Conservation (phyloP, 129 eudicot genomes). For the Artemisia tridentata region DNA sequence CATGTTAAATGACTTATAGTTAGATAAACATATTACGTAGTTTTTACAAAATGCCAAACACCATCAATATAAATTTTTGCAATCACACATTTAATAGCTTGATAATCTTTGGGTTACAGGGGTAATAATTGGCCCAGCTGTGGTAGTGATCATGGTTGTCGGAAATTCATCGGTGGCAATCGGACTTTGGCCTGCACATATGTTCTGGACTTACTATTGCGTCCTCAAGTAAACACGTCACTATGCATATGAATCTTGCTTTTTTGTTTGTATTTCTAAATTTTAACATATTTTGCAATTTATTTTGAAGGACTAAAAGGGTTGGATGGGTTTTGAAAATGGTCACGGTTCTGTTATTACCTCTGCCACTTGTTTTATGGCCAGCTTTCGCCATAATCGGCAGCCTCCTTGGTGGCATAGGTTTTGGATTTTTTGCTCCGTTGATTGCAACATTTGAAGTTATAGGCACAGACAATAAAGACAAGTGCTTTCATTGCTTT, state of each 20-base stretch:
- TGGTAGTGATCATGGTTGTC: slow-evolving; percentile 44
- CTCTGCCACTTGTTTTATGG: slow-evolving; percentile 72
- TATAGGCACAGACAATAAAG: slow-evolving; percentile 45
- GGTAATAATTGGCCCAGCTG: slow-evolving; percentile 52
- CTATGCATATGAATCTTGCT: neutral
- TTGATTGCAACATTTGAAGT: slow-evolving; percentile 91
- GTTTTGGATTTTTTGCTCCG: slow-evolving; percentile 76
- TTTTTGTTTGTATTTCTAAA: neutral
- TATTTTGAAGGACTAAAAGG: slow-evolving; percentile 61
- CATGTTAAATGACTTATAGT: too few relatives aligned
- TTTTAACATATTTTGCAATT: neutral
- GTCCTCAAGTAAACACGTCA: slow-evolving; percentile 48
- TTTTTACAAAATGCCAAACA: too few relatives aligned
- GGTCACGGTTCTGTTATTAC: slow-evolving; percentile 47
- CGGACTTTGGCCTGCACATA: slow-evolving; percentile 91
- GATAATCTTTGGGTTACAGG: slow-evolving; percentile 36
- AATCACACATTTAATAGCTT: neutral
- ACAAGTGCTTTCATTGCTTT: slow-evolving; percentile 69
- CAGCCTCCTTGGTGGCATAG: slow-evolving; percentile 75
- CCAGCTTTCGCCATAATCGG: slow-evolving; percentile 51
- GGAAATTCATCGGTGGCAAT: slow-evolving; percentile 77
- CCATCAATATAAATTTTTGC: neutral
- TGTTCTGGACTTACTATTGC: slow-evolving; percentile 88
- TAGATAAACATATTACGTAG: too few relatives aligned
- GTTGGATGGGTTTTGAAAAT: slow-evolving; percentile 75